Evolutionary conservation across 1,139 yeast genomes (phyloP).

Genomic region (Kurtzmaniella natalensis): DNA sequence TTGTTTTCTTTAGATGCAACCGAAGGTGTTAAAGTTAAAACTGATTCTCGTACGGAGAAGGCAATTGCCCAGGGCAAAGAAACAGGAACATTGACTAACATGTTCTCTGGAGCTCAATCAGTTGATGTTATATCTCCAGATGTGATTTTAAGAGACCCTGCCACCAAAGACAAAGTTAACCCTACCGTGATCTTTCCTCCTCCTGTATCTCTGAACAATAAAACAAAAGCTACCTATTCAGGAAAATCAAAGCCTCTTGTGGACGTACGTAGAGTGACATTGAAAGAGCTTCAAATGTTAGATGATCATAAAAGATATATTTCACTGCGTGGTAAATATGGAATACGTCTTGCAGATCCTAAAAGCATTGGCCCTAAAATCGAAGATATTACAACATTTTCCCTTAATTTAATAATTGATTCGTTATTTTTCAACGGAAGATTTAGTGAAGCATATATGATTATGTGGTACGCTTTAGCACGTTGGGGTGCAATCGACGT

Average conservation of each 20-base stretch:
- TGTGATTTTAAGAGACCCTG: conserved; percentile 6
- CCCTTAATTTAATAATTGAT: conserved; percentile 29
- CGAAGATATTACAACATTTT: conserved; percentile 24
- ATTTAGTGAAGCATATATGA: conserved; percentile 24
- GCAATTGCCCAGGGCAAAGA: conserved; percentile 6
- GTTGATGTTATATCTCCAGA: conserved; percentile 4
- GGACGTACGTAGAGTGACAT: conserved; percentile 26
- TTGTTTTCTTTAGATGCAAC: conserved; percentile 2
- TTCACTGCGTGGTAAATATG: conserved; percentile 20
- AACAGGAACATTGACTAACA: background rate
- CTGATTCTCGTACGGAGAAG: conserved; percentile 7
- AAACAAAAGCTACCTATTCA: conserved; percentile 20
- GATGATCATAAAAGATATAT: conserved; percentile 14
- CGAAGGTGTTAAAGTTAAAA: conserved; percentile 3
- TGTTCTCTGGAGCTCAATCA: background rate
- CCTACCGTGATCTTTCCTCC: conserved; percentile 33
- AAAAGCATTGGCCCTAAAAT: conserved; percentile 6
- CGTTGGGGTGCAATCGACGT: conserved; percentile 32
- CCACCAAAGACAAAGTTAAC: conserved; percentile 16
- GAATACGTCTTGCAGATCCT: conserved; percentile 14
- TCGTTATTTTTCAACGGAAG: conserved; percentile 30
- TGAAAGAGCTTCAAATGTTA: conserved; percentile 16
- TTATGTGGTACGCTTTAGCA: conserved; percentile 27
- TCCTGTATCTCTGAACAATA: conserved; percentile 20
- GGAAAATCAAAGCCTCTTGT: conserved; percentile 25